Evolutionary conservation across 2,329 filamentous ascomycete species (phyloP), one percentile per base, ranked within the genome.

Genomic region (Penicillium sclerotigenum): DNA sequence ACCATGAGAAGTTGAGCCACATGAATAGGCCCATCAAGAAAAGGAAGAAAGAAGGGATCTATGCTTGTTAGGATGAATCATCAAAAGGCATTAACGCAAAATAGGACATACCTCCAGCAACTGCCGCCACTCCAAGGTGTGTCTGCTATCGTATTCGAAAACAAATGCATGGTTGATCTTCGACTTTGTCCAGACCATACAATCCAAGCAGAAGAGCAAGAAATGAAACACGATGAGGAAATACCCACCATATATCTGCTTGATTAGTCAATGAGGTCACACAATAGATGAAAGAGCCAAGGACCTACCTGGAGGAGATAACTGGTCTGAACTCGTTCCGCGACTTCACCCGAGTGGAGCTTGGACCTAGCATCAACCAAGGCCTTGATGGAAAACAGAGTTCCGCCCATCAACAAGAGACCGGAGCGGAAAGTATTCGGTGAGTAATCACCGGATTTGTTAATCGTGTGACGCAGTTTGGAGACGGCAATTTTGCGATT

Each of bases 91-190:
- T 13, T 7, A 7, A 5, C 4, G 16, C 46, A 28, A 13, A 34
- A 5, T 6, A 18, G 6, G 14, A 64, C 76, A 65, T 69, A 85
- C 82, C 76, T 94, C 89, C 7, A 88, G 81, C 29, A 97, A 80
- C 71, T 96, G 87, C 64, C 90, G 86, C 91, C 93, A 99, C 73
- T 97, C 90, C 28, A 97, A 78, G 61, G 87, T 85, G 71, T 94
- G 86, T 56, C 93, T 83, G 52, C 87, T 87, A 77, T 97, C 92
- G 69, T 96, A 94, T 75, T 99, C 94, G 69, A 99, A 99, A 64
- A 97, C 91, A 73, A 97, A 97, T 52, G 88, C 84, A 71, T 97
- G 97, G 71, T 99, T 99, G 75, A 99, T 90, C 74, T 93, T 95
- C 71, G 87, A 86, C 49, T 79, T 79, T 6, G 86, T 85, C 91